Base-by-base conservation (phyloP, 495 filamentous ascomycete species). In the Xylaria flabelliformis region DNA sequence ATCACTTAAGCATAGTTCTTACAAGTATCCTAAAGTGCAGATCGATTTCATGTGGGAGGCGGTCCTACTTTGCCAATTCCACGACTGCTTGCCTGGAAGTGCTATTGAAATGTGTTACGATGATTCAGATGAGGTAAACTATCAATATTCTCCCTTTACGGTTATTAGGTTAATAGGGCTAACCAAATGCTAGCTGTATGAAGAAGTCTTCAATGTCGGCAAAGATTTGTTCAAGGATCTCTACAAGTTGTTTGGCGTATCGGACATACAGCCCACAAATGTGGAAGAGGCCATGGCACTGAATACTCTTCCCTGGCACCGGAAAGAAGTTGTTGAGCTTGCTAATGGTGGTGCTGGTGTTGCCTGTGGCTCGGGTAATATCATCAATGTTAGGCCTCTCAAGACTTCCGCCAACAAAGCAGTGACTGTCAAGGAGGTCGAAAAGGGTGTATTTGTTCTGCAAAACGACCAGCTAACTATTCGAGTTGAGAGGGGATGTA, bases 51-150 rank as follows among this genome's bases (percentile, higher is more conserved):
- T 99, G 90, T 99, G 96, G 96, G 95, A 99, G 82, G 85, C 83
- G 34, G 85, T 90, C 0, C 86, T 97, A 13, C 88, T 97, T 21
- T 97, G 95, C 75, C 96, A 99, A 75, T 98, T 98, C 85, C 96
- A 99, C 77, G 96, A 99, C 78, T 97, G 95, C 78, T 84, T 99
- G 46, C 96, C 96, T 12, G 96, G 96, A n/a, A 97, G 92, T 77
- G 91, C 90, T 21, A 98, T 99, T 72, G 94, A 95, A 79, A 97
- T 99, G 95, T 95, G 92, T 79, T 98, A 98, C 78, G 91, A 93
- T 76, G 96, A 99, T 74, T 96, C 93, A 0, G 91, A 97, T 75
- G 85, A 94, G 82, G 89, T 89, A 80, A 75, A 80, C 67, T 29
- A 10, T 44, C 12, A 29, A 50, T 68, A 19, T 55, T n/a, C 24